Evolutionary conservation across 257 asterid genomes (phyloP), one percentile per base, ranked within the genome.

Genomic region (Solanum verrucosum): DNA sequence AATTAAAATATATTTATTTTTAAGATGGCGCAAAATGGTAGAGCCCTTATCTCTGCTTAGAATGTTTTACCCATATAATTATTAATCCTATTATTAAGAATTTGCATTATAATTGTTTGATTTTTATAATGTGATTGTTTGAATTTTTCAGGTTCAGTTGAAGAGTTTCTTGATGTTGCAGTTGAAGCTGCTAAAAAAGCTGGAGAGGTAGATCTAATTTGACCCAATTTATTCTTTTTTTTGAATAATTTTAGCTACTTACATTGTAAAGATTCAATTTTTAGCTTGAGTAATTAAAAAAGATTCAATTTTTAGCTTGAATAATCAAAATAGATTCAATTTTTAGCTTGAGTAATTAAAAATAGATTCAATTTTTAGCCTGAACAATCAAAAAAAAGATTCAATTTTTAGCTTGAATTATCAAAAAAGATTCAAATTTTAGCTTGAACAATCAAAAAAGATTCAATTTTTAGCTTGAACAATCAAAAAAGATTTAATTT

Each of bases 171-270:
- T 88, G 89, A 92, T 83, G 90, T 70, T 88, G 98, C 98, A 31
- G 93, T 95, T 29, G 94, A 91, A 34, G 96, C 98, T 37, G 98
- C 98, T 25, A 91, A 92, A 87, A 92, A 65, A 90, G 98, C 98
- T 67, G 98, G 98, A 85, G 95, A 95, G 90, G 98, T 94, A 35
- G 83, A 87, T 89, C 83, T 10, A 74, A 49, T 70, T 83, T 44
- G 0, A 65, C 29, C 29, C 25, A 25, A 59, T 52, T 63, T 1
- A 33, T 2, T 21, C 2, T 2, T 70, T 16, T 65, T 35, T 18
- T 72, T 34, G 7, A 10, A 9, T n/a, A 34, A 11, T 56, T 72
- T 27, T 71, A 34, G 40, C 29, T 18, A 23, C 14, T 49, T 77
- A 65, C 25, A 23, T 59, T 11, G 15, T 40, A 37, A 65, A 84